These are phyloP conservation scores for Chrysoporthe cubensis DNA, from an alignment of 2,329 filamentous ascomycete genomes.

Conservation along the genomic window DNA sequence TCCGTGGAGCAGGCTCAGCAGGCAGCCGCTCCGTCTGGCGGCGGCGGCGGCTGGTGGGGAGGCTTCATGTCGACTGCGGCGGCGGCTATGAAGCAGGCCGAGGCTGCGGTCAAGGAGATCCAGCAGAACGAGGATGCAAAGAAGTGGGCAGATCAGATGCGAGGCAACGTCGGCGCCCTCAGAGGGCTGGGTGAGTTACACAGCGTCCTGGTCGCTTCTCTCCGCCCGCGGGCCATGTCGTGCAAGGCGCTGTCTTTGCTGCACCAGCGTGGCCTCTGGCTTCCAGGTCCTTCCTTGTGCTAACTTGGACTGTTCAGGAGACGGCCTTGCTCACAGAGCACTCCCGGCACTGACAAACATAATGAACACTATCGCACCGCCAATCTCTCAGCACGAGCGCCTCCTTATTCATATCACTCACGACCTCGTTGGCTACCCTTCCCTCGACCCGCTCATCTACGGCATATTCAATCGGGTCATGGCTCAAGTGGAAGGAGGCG, in stretches of 20 bases:
- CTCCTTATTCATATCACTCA: constrained; percentile 97
- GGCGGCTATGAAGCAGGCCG: constrained; percentile 88
- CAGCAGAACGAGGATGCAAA: constrained; percentile 96
- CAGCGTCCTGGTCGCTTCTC: neutral
- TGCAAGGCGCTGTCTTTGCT: neutral
- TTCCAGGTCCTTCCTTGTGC: neutral
- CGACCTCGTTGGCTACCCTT: constrained; percentile 92
- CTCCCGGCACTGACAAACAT: constrained; percentile 94
- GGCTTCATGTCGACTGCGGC: constrained; percentile 81
- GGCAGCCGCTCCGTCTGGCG: constrained; percentile 33
- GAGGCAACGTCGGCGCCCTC: constrained; percentile 82
- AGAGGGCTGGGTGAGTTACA: constrained; percentile 69
- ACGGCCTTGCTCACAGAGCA: constrained; percentile 82
- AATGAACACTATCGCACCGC: constrained; percentile 91
- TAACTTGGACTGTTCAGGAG: constrained; percentile 59
- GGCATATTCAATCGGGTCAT: constrained; percentile 92
- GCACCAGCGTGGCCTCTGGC: too few relatives aligned
- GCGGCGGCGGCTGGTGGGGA: constrained; percentile 85
- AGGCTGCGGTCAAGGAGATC: constrained; percentile 91
- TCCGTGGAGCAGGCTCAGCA: constrained; percentile 47
- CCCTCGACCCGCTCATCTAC: constrained; percentile 90
- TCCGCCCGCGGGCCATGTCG: neutral
- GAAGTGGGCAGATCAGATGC: constrained; percentile 93
- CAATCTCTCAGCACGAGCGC: constrained; percentile 95
- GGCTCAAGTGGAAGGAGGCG: constrained; percentile 98